These are phyloP conservation scores for Pseudogymnoascus verrucosus DNA, from an alignment of 2,329 filamentous ascomycete genomes.

Conservation along the genomic window DNA sequence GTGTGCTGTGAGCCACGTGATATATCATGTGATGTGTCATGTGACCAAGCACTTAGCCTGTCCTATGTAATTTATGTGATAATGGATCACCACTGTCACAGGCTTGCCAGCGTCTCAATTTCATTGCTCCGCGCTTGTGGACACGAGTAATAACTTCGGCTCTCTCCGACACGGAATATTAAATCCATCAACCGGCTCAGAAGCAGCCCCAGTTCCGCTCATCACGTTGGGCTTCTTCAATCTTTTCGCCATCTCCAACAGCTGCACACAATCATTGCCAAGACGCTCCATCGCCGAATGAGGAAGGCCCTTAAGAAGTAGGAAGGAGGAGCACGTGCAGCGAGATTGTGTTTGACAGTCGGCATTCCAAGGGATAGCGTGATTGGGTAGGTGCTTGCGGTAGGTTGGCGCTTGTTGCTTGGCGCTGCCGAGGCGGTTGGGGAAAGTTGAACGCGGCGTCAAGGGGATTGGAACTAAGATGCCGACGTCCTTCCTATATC, in stretches of 20 bases:
- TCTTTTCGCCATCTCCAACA: background rate
- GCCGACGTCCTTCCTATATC: background rate
- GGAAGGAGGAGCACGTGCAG: slow-evolving; percentile 1
- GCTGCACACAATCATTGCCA: background rate
- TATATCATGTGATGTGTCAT: background rate
- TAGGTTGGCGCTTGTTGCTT: background rate
- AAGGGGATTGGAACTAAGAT: background rate
- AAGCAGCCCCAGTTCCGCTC: background rate
- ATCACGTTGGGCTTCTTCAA: background rate
- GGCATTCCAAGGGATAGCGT: background rate
- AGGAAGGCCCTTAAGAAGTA: background rate
- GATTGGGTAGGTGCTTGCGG: background rate
- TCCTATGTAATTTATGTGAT: background rate
- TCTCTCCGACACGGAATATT: background rate
- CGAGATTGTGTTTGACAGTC: background rate
- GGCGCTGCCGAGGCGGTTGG: background rate
- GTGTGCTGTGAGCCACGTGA: background rate
- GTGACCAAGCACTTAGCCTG: too few species aligned
- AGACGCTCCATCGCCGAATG: background rate
- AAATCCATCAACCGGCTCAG: background rate
- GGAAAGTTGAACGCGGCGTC: background rate
- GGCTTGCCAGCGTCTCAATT: background rate
- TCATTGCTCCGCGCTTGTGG: background rate
- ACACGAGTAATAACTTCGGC: background rate
- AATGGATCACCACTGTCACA: background rate